phyloP scores from a whole-genome alignment of 2,329 filamentous ascomycete genomes.

The Tolypocladium guangdongense region DNA sequence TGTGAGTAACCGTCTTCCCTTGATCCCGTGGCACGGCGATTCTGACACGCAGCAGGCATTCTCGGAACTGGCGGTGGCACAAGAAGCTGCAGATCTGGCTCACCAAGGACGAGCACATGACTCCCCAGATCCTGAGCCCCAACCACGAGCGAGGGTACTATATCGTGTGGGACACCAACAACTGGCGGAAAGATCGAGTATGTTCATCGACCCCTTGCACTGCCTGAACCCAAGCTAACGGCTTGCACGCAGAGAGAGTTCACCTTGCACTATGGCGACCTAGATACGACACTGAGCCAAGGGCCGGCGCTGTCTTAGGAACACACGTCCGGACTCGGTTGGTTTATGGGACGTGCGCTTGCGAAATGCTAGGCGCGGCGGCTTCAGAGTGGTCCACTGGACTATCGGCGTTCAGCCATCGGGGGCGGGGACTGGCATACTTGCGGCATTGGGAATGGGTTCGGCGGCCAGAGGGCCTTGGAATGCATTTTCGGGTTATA shows the following conservation, averaged over 20 bases:
- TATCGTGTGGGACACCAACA: conserved; percentile 52
- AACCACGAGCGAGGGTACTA: conserved; percentile 55
- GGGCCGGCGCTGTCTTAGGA: conserved; percentile 16
- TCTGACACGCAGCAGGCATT: conserved; percentile 32
- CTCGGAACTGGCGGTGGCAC: conserved; percentile 58
- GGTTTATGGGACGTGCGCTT: neutral
- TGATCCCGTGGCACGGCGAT: neutral
- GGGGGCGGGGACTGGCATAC: conserved; percentile 18
- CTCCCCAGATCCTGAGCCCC: conserved; percentile 46
- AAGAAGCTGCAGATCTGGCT: conserved; percentile 57
- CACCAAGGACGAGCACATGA: conserved; percentile 57
- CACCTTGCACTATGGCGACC: conserved; percentile 48
- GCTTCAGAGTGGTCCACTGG: conserved; percentile 9
- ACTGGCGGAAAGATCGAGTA: conserved; percentile 54
- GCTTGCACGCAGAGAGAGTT: conserved; percentile 40
- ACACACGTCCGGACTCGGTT: neutral
- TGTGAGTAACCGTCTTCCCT: conserved; percentile 31
- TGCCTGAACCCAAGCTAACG: conserved; percentile 6
- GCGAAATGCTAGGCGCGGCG: conserved; percentile 5
- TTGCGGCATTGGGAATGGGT: conserved; percentile 17
- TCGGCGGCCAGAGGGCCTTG: conserved; percentile 15
- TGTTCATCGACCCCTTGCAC: conserved; percentile 16
- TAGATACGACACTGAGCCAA: conserved; percentile 38
- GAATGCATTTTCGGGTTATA: conserved; percentile 18
- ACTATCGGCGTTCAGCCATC: conserved; percentile 20